phyloP scores from a whole-genome alignment of 2,329 filamentous ascomycete genomes.

The Fusarium coicis region DNA sequence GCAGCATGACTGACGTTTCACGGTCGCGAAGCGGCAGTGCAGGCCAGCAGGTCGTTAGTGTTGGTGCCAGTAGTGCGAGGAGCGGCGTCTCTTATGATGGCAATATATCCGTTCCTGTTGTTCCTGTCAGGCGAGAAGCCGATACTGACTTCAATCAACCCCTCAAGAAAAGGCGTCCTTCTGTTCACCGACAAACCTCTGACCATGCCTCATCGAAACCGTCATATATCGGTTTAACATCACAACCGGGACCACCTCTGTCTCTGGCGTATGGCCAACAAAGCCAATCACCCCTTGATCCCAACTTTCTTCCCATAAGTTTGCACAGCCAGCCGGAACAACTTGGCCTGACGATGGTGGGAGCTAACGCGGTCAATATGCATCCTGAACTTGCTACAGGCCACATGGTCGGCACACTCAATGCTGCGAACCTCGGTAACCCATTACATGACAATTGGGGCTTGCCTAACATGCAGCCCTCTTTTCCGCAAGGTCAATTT shows the following conservation, averaged over 20 bases:
- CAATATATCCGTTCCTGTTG: conserved; percentile 34
- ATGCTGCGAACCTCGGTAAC: conserved; percentile 42
- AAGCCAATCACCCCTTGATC: conserved; percentile 39
- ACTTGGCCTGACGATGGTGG: conserved; percentile 46
- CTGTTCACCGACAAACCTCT: conserved; percentile 44
- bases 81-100: conserved; percentile 28
- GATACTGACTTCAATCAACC: conserved; percentile 41
- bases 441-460: conserved; percentile 45
- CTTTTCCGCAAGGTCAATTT: conserved; percentile 32
- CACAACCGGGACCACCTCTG: conserved; percentile 32
- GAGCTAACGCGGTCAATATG: conserved; percentile 44
- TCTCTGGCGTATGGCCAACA: conserved; percentile 29
- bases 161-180: conserved; percentile 47
- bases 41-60: conserved; percentile 9
- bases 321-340: conserved; percentile 35
- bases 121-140: conserved; percentile 48
- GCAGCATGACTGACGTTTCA: conserved; percentile 41
- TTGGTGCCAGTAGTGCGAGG: not conserved
- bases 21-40: conserved; percentile 36
- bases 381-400: conserved; percentile 34
- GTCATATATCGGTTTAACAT: conserved; percentile 38
- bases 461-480: conserved; percentile 38
- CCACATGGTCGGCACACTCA: conserved; percentile 21
- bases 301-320: conserved; percentile 44
- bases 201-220: conserved; percentile 48